Conservation (phyloP, 805 yeast species). For the Zygotorulaspora chibaensis region DNA sequence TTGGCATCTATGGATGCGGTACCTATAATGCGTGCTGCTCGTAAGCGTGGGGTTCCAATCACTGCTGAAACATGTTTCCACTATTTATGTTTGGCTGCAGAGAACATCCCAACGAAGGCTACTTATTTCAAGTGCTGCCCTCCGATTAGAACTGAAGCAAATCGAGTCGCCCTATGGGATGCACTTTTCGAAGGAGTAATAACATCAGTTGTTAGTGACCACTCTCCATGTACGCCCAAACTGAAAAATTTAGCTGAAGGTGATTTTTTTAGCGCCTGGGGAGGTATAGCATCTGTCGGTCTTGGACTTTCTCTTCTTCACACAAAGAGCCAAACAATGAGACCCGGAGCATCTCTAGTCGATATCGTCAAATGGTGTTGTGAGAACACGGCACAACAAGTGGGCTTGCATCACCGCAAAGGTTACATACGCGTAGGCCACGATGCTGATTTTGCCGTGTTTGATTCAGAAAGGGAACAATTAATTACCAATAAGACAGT, state of each 20-base stretch:
- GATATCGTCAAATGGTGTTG: slow-evolving; percentile 81
- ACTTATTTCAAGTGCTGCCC: slow-evolving; percentile 94
- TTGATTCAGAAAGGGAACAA: slow-evolving; percentile 58
- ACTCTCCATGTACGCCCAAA: slow-evolving; percentile 93
- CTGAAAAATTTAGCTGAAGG: slow-evolving; percentile 77
- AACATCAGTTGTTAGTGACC: slow-evolving; percentile 88
- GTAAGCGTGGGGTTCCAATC: slow-evolving; percentile 52
- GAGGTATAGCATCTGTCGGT: slow-evolving; percentile 92
- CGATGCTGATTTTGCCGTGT: slow-evolving; percentile 85
- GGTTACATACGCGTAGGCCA: slow-evolving; percentile 69
- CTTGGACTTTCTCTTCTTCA: slow-evolving; percentile 78
- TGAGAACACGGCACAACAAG: slow-evolving; percentile 78
- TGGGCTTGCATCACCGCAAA: slow-evolving; percentile 67
- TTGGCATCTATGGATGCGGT: slow-evolving; percentile 81
- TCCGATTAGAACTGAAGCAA: slow-evolving; percentile 75
- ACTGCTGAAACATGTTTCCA: slow-evolving; percentile 95
- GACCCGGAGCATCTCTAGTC: slow-evolving; percentile 47
- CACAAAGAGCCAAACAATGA: slow-evolving; percentile 60
- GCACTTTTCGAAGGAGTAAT: slow-evolving; percentile 65
- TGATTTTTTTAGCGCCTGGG: slow-evolving; percentile 93
- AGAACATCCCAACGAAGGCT: slow-evolving; percentile 66
- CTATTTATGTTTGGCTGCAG: slow-evolving; percentile 74
- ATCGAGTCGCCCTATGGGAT: slow-evolving; percentile 70
- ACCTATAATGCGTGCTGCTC: slow-evolving; percentile 67
- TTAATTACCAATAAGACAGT: slow-evolving; percentile 51